Evolutionary conservation across 768 basidiomycete genomes (phyloP).

Genomic region (Rickenella mellea): DNA sequence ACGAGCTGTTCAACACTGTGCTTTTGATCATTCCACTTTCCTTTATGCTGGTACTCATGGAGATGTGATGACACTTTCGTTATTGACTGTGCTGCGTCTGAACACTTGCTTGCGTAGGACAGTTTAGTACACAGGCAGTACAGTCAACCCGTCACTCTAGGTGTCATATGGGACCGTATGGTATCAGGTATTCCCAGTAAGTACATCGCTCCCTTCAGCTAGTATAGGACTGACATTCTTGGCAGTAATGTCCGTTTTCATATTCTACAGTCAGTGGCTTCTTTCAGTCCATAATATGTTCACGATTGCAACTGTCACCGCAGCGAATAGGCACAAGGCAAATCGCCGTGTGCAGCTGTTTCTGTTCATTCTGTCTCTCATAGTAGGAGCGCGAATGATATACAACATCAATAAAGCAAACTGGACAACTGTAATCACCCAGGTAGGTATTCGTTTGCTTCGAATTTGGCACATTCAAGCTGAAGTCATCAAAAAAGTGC

Average conservation of each 20-base stretch:
- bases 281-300: neutral
- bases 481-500: constrained; percentile 30
- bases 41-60: constrained; percentile 72
- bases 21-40: constrained; percentile 65
- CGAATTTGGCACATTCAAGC: neutral
- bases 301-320: constrained; percentile 2
- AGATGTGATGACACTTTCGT: constrained; percentile 47
- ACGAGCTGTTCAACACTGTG: constrained; percentile 62
- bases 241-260: constrained; percentile 62
- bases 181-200: constrained; percentile 63
- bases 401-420: constrained; percentile 61
- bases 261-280: constrained; percentile 58
- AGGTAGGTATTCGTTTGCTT: constrained; percentile 34
- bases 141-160: constrained; percentile 42
- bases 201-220: constrained; percentile 16
- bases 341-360: constrained; percentile 40
- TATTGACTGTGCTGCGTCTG: constrained; percentile 1
- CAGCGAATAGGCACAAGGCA: constrained; percentile 61
- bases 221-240: neutral
- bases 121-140: constrained; percentile 80
- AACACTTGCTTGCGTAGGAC: constrained; percentile 4
- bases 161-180: constrained; percentile 46
- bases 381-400: constrained; percentile 56
- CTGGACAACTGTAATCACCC: constrained; percentile 65
- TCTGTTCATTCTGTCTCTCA: constrained; percentile 49